These are phyloP conservation scores for Botryotinia narcissicola DNA, from an alignment of 2,329 filamentous ascomycete species.

Conservation along the genomic window DNA sequence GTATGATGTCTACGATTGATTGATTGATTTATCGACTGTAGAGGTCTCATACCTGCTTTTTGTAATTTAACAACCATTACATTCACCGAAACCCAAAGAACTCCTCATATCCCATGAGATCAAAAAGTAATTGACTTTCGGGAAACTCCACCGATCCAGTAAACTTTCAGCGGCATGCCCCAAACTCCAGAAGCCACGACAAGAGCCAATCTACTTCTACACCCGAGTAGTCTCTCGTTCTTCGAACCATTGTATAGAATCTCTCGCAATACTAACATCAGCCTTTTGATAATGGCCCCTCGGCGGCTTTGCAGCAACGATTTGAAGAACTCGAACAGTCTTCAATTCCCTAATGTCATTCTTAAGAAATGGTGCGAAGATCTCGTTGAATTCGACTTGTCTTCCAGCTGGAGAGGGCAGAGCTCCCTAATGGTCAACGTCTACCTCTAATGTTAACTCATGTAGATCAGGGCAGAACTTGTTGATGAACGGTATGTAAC, in stretches of 20 bases:
- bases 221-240: background rate
- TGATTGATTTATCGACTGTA: background rate
- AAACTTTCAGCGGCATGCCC: no score
- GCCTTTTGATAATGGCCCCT: background rate
- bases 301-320: background rate
- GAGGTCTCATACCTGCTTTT: accelerated
- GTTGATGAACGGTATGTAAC: background rate
- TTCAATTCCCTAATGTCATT: background rate
- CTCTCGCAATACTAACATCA: background rate
- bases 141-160: background rate
- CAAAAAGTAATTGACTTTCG: no score
- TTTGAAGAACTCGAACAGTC: background rate
- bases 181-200: background rate
- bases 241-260: background rate
- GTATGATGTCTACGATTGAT: background rate
- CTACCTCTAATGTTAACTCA: background rate
- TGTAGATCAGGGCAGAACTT: background rate
- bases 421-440: background rate
- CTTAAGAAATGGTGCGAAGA: background rate
- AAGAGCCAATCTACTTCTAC: no score
- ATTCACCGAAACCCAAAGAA: background rate
- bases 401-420: no score
- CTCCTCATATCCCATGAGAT: background rate
- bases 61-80: background rate
- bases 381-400: background rate